Evolutionary conservation across 2,329 filamentous ascomycete genomes (phyloP), one percentile per base, ranked within the genome.

Genomic region (Celoporthe dispersa): DNA sequence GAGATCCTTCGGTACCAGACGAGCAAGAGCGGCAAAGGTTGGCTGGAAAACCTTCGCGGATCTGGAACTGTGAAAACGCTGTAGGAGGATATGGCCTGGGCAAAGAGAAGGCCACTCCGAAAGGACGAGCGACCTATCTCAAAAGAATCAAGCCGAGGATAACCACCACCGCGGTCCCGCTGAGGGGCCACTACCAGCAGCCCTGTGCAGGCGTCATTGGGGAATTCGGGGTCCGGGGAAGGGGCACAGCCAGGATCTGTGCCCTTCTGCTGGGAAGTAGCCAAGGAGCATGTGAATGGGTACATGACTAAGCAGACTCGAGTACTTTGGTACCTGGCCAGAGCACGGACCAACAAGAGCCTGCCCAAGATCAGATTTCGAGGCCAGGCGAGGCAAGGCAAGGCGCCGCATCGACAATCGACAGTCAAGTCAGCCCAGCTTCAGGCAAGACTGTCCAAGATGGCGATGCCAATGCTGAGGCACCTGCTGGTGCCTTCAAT

Each of bases 391-490:
- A 69, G 39, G 19, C 22, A 22, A 25, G 53, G n/a, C 41, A 12
- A 28, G 19, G 57, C 44, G 57, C 59, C 61, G 39, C 31, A 31
- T 51, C 62, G 39, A 31, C 14, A 28, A 53, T 68, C 48, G 61
- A 44, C 37, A 8, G n/a, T n/a, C 22, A 31, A 61, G 25, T 35
- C 55, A 68, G 35, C 6, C 60, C 48, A 62, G 51, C 65, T 61
- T 53, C 63, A 53, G 37, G 63, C 37, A 39, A 19, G 44, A 31
- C 22, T 28, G 19, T 33, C 28, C 39, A 77, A 68, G 66, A 80
- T 81, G 79, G 77, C 78, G 64, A 78, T 76, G 74, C 74, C 76
- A 66, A 74, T 82, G n/a, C 73, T 81, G 69, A 77, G 80, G 72
- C 77, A 75, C 28, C 75, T 79, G 11, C 74, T 79, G 67, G 74